phyloP scores from a whole-genome alignment of 495 filamentous ascomycete species.

The Poronia punctata region DNA sequence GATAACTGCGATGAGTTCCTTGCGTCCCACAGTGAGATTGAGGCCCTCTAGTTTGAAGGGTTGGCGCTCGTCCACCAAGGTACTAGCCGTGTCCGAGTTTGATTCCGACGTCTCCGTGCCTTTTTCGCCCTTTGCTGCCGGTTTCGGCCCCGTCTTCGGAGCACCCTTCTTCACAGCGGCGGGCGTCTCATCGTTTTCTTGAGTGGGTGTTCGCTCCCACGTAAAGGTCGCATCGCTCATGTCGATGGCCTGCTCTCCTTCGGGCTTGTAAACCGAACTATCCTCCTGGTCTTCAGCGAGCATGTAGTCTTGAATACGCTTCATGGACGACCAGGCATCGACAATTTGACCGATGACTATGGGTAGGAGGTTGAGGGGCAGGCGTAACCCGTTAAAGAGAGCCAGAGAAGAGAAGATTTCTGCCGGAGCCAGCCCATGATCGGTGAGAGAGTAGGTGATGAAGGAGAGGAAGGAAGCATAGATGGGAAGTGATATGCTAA shows the following conservation, averaged over 20 bases:
- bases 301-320: slow-evolving; percentile 81
- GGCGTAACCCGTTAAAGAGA: slow-evolving; percentile 82
- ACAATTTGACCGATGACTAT: slow-evolving; percentile 81
- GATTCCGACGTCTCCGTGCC: slow-evolving; percentile 18
- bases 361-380: slow-evolving; percentile 83
- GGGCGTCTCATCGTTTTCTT: slow-evolving; percentile 43
- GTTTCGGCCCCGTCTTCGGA: slow-evolving; percentile 37
- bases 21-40: slow-evolving; percentile 64
- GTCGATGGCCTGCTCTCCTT: slow-evolving; percentile 61
- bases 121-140: slow-evolving; percentile 23
- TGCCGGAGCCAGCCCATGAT: slow-evolving; percentile 64
- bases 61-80: slow-evolving; percentile 49
- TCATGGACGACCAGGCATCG: slow-evolving; percentile 79
- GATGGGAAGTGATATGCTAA: slow-evolving; percentile 68
- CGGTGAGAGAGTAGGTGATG: slow-evolving; percentile 79
- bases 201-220: slow-evolving; percentile 74
- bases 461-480: slow-evolving; percentile 95
- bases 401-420: slow-evolving; percentile 87
- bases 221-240: slow-evolving; percentile 76
- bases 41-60: slow-evolving; percentile 78
- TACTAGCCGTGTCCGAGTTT: slow-evolving; percentile 45
- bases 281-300: slow-evolving; percentile 79
- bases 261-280: slow-evolving; percentile 54
- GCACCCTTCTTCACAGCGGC: slow-evolving; percentile 27
- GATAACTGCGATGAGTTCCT: slow-evolving; percentile 86